Percentiles rank a stretch among this genome's conserved stretches.
phyloP scores from a whole-genome alignment of 306 rosid genomes.

The Alnus rubra region DNA sequence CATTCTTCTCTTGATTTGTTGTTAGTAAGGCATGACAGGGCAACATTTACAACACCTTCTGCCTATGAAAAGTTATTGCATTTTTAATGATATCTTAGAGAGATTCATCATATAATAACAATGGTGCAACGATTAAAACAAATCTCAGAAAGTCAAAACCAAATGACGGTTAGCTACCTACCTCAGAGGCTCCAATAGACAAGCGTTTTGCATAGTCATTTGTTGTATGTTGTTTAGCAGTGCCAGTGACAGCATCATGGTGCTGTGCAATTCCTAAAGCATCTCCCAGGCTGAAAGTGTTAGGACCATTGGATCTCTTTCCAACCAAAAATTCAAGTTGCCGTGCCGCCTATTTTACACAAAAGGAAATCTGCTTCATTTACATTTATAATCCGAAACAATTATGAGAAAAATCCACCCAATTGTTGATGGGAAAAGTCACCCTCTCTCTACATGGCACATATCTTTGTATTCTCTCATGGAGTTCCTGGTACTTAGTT shows the following conservation, averaged over 20 bases:
- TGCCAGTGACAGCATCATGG: slow-evolving; percentile 86
- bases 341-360: slow-evolving; percentile 58
- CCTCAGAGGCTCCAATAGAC: slow-evolving; percentile 73
- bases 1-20: slow-evolving; percentile 46
- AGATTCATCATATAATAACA: slow-evolving; percentile 6
- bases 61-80: slow-evolving; percentile 47
- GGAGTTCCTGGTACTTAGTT: background rate
- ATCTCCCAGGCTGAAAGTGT: slow-evolving; percentile 62
- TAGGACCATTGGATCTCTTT: slow-evolving; percentile 32
- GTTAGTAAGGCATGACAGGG: slow-evolving; percentile 60
- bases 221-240: slow-evolving; percentile 86
- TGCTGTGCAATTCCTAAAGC: slow-evolving; percentile 86
- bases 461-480: background rate
- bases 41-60: slow-evolving; percentile 67
- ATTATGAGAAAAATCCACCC: background rate
- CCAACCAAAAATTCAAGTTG: slow-evolving; percentile 72
- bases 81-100: background rate
- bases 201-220: slow-evolving; percentile 81
- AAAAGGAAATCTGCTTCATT: slow-evolving; percentile 9
- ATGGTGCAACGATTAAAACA: slow-evolving; percentile 4
- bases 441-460: background rate
- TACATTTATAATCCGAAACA: slow-evolving; percentile 7
- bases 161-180: slow-evolving; percentile 27
- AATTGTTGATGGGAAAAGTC: background rate
- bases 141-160: background rate